Evolutionary conservation across 805 yeast genomes (phyloP), one percentile per base, ranked within the genome.

Genomic region (Kluyveromyces nonfermentans): DNA sequence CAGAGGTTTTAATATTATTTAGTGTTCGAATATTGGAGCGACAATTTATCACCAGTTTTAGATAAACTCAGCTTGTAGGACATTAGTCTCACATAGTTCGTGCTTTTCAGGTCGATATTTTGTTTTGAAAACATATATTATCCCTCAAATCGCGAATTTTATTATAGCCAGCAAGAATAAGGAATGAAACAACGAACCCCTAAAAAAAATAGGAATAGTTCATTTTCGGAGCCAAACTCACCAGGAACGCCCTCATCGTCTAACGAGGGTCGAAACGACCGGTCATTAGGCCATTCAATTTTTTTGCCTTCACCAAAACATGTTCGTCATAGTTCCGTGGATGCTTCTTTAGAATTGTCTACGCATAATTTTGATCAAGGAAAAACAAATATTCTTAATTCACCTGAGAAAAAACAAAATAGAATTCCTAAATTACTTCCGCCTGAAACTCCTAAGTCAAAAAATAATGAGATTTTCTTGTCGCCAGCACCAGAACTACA

Each of bases 401-500:
- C 52, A 12, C 49, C 54, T 15, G 35, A 35, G 34, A 41, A 22
- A 7, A 17, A 28, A 12, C 33, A 38, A 10, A 14, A 19, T 15
- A 38, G 15, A n/a, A 16, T 38, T 16, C 43, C 52, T 15, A 51
- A 56, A 32, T 43, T 58, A 16, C 39, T 57, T 37, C 62, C 63
- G 16, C 65, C 65, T 7, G 56, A 62, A 7, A 60, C 65, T 2
- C 65, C 64, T 10, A 61, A 57, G 41, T 55, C 64, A 15, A 54
- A 56, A 43, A 51, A 57, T 31, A 46, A 53, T 7, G 64, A 61
- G 44, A 46, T 56, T 9, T 58, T 60, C 35, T 45, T 61, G n/a
- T 61, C 65, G 14, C 65, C 65, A 19, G 52, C 64, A 7, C 60
- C 62, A 1, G 54, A 56, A 33, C 49, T 61, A 40, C 60, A 55